Percentiles rank a stretch among this genome's conserved stretches.
These are phyloP conservation scores for Tanacetum coccineum DNA, from an alignment of 129 eudicot species.

Conservation along the genomic window DNA sequence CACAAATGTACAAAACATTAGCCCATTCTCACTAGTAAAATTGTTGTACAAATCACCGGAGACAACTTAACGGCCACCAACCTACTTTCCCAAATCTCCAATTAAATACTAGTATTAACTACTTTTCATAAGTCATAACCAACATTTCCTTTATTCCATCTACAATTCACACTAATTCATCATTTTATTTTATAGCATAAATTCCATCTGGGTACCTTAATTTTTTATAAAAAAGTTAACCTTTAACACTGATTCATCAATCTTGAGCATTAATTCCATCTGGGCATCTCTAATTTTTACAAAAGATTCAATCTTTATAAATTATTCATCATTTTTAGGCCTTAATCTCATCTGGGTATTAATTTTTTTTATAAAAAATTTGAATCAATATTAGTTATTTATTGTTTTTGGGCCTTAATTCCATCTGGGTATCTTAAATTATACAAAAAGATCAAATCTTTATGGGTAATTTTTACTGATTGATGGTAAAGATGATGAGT, in stretches of 20 bases:
- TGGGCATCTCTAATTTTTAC: too few relatives aligned
- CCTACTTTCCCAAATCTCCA: slow-evolving; percentile 20
- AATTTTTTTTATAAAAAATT: background rate
- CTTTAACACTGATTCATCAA: too few relatives aligned
- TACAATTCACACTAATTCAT: too few relatives aligned
- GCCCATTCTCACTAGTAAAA: slow-evolving; percentile 3
- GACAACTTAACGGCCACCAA: slow-evolving; percentile 27
- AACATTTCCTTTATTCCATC: too few relatives aligned
- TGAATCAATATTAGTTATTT: background rate
- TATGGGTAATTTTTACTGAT: background rate
- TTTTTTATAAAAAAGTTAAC: too few relatives aligned
- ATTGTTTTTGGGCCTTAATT: slow-evolving; percentile 1
- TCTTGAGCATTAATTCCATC: too few relatives aligned
- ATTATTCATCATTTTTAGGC: background rate
- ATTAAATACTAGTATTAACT: too few relatives aligned
- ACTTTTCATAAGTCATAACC: too few relatives aligned
- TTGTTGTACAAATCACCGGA: slow-evolving; percentile 24
- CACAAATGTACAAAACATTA: background rate
- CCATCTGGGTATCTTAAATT: background rate
- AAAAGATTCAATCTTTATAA: background rate
- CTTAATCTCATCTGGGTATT: background rate
- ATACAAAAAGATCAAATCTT: slow-evolving; percentile 6
- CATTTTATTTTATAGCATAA: too few relatives aligned
- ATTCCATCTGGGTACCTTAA: too few relatives aligned
- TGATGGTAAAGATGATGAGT: slow-evolving; percentile 14